Percentiles rank a stretch among this genome's conserved stretches.
phyloP scores from a whole-genome alignment of 441 rosid genomes.

The Daphne laureola region DNA sequence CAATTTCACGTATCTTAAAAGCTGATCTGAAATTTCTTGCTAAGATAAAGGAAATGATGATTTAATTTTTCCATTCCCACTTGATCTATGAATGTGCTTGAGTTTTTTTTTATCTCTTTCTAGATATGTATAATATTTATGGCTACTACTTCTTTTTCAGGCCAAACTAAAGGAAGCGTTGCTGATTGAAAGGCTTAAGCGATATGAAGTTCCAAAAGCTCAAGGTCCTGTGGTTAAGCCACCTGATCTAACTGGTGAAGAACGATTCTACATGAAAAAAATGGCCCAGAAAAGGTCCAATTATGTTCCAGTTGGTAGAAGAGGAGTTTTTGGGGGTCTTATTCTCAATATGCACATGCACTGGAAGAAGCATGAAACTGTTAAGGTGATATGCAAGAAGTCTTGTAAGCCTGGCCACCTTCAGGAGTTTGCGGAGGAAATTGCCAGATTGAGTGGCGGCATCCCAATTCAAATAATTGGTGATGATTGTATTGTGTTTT shows the following conservation, averaged over 20 bases:
- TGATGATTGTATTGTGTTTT: conserved; percentile 70
- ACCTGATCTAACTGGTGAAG: conserved; percentile 73
- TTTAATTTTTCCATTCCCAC: no score
- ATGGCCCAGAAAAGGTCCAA: conserved; percentile 89
- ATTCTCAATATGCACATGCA: conserved; percentile 90
- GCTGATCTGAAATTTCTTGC: no score
- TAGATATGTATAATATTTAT: not conserved
- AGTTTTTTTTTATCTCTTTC: not conserved
- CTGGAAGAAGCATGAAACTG: conserved; percentile 90
- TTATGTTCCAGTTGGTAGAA: conserved; percentile 64
- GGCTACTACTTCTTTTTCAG: conserved; percentile 25
- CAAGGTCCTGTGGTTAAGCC: conserved; percentile 84
- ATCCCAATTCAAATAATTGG: conserved; percentile 65
- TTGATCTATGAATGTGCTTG: not conserved
- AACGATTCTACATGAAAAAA: conserved; percentile 74
- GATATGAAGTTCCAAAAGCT: conserved; percentile 68
- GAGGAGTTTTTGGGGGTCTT: conserved; percentile 89
- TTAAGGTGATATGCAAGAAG: conserved; percentile 84
- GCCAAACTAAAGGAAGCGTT: conserved; percentile 81
- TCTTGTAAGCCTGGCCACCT: conserved; percentile 76
- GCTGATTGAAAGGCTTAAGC: conserved; percentile 68
- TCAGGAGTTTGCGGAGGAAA: conserved; percentile 57
- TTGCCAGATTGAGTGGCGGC: conserved; percentile 90
- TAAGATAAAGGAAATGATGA: no score
- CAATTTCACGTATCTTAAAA: no score